Evolutionary conservation across 805 yeast species (phyloP).

Genomic region (Candida lessepsii): DNA sequence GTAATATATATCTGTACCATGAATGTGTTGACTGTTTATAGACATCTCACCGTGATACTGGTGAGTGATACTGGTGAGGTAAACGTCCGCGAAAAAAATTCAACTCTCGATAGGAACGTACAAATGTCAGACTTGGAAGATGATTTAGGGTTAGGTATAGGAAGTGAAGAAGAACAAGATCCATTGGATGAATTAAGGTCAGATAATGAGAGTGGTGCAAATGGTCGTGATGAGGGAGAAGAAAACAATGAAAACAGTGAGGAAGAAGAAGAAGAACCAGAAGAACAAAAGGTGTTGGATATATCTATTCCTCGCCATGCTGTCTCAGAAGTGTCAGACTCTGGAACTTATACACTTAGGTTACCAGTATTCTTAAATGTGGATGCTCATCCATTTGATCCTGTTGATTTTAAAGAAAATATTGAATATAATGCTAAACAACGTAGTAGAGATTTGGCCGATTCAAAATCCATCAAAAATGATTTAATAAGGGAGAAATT

Average conservation of each 20-base stretch:
- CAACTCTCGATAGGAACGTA: no score
- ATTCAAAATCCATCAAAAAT: constrained; percentile 45
- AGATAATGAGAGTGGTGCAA: constrained; percentile 2
- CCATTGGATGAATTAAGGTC: constrained; percentile 4
- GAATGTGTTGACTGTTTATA: no score
- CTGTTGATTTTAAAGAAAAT: constrained; percentile 57
- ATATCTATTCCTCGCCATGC: constrained; percentile 52
- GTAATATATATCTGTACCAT: constrained; percentile 4
- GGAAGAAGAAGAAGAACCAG: constrained; percentile 34
- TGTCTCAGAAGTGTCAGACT: constrained; percentile 33
- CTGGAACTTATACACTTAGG: constrained; percentile 49
- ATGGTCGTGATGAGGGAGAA: constrained; percentile 15
- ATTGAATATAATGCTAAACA: constrained; percentile 36
- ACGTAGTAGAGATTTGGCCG: constrained; percentile 18
- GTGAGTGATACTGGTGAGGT: no score
- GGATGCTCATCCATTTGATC: constrained; percentile 86
- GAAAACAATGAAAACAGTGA: constrained; percentile 29
- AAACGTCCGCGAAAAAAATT: constrained; percentile 6
- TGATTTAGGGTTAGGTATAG: constrained; percentile 16
- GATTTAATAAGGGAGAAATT: constrained; percentile 57
- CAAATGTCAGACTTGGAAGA: constrained; percentile 17
- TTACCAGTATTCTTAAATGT: constrained; percentile 81
- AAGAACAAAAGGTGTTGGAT: constrained; percentile 34
- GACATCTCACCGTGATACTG: no score
- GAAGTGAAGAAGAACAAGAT: constrained; percentile 8